Conservation (phyloP, 2,329 filamentous ascomycete genomes). For the Nakataea oryzae region DNA sequence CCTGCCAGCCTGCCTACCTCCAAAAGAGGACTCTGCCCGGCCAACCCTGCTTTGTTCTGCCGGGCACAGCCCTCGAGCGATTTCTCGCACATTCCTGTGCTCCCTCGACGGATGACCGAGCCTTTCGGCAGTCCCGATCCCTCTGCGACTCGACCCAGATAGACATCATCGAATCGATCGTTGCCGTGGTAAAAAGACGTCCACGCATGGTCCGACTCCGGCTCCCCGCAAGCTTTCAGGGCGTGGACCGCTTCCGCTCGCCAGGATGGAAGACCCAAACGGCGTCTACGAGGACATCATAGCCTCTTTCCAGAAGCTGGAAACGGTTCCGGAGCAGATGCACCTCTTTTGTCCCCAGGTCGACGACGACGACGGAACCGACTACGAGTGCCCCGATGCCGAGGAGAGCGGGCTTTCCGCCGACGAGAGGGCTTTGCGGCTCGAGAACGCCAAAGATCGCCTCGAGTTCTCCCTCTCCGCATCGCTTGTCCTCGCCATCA, state of each 20-base stretch:
- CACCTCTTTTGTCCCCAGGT: conserved; percentile 62
- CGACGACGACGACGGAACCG: conserved; percentile 49
- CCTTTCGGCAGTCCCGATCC: not conserved
- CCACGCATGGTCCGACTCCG: not conserved
- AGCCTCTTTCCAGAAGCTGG: conserved; percentile 31
- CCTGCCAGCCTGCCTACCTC: not conserved
- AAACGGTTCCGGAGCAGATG: conserved; percentile 31
- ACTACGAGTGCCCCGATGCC: conserved; percentile 44
- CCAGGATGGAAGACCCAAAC: conserved; percentile 21
- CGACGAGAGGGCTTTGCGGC: conserved; percentile 40
- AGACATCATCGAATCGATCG: not conserved
- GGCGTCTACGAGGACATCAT: conserved; percentile 28
- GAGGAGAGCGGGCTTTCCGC: conserved; percentile 32
- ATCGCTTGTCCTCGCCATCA: conserved; percentile 59
- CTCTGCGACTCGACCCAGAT: not conserved
- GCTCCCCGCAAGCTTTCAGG: not conserved
- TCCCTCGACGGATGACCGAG: not conserved
- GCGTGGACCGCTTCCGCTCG: conserved; percentile 8
- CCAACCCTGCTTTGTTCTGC: not conserved
- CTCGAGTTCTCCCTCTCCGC: conserved; percentile 56
- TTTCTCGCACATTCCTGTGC: not conserved
- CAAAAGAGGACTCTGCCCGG: not conserved
- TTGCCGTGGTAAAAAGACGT: not conserved
- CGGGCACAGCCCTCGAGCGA: not conserved
- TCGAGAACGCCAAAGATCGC: conserved; percentile 43